Evolutionary conservation across 768 basidiomycete species (phyloP).

Genomic region (Agaricus sinodeliciosus): DNA sequence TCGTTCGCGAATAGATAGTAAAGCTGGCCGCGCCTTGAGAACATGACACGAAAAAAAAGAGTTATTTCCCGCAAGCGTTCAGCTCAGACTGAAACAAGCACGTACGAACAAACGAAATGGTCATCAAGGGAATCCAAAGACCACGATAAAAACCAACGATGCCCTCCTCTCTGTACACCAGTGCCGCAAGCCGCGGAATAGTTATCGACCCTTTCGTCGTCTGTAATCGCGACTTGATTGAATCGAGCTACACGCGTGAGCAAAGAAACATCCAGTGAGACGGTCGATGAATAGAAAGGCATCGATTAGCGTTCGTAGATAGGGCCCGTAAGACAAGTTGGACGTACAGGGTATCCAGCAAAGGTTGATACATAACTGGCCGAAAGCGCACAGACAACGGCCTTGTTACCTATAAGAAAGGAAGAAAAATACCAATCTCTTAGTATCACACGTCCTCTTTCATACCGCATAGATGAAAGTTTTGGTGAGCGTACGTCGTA

Average conservation of each 20-base stretch:
- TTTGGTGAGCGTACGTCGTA: conserved; percentile 47
- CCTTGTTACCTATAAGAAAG: conserved; percentile 60
- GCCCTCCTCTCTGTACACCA: conserved; percentile 83
- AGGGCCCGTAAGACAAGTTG: conserved; percentile 17
- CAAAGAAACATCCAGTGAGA: neutral
- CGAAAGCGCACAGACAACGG: conserved; percentile 84
- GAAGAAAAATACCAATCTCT: conserved; percentile 8
- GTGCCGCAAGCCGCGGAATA: conserved; percentile 61
- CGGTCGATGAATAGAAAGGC: neutral
- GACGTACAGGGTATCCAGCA: conserved; percentile 75
- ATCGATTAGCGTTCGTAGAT: neutral
- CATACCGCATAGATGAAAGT: neutral
- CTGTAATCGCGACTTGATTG: conserved; percentile 89
- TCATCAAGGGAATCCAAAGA: conserved; percentile 87
- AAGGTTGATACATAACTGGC: conserved; percentile 92
- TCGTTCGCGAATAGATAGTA: conserved; percentile 83
- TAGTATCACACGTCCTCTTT: neutral
- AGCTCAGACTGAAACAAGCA: conserved; percentile 18
- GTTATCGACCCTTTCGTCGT: conserved; percentile 72
- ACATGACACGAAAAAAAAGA: neutral
- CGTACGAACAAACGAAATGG: conserved; percentile 94
- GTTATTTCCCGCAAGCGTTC: no score
- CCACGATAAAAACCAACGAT: conserved; percentile 87
- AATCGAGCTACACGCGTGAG: conserved; percentile 60
- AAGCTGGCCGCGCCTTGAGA: conserved; percentile 78